Evolutionary conservation across 805 yeast species (phyloP), one percentile per base, ranked within the genome.

Genomic region (Wickerhamiella azyma): DNA sequence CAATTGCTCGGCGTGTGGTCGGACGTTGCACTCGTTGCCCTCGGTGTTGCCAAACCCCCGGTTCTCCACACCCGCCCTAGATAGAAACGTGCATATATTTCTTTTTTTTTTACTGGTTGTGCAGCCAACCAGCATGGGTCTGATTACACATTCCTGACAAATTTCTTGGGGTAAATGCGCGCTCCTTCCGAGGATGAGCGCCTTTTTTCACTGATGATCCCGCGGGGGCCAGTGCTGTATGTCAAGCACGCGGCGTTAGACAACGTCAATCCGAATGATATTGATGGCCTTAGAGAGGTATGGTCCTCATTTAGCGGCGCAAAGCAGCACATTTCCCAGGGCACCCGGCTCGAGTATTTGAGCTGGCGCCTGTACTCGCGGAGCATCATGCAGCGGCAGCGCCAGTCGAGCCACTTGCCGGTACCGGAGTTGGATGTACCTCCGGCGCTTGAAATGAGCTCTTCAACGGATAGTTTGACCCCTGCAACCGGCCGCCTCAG

Each of bases 321-420:
- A 6, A 53, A 53, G 35, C 40, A 50, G 21, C 50, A 52, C 33
- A 51, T 55, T 13, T 50, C 47, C 16, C 52, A 56, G 26, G 56
- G 57, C 16, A 49, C 51, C 30, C 52, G 59, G 2, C 45, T 53
- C 1, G 59, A 54, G 39, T 53, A 55, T 38, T 51, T 54, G 9
- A 45, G 51, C 9, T 55, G 59, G 59, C 50, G 59, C n/a, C 44
- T 55, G 7, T 55, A 55, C 38, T 51, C 56, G 9, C 52, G 56
- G 9, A 53, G 52, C 21, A 41, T 54, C 5, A 17, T 50, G 11
- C 42, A 37, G 14, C 47, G 38, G 16, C n/a, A 39, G 38, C 43
- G 37, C 13, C 39, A 30, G 37, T n/a, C 30, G 26, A 37, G 18
- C 13, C 13, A 17, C 26, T 26, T 14, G 21, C 40, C 36, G 36